Conservation (phyloP, 768 basidiomycete genomes). For the Pulveroboletus sp. region DNA sequence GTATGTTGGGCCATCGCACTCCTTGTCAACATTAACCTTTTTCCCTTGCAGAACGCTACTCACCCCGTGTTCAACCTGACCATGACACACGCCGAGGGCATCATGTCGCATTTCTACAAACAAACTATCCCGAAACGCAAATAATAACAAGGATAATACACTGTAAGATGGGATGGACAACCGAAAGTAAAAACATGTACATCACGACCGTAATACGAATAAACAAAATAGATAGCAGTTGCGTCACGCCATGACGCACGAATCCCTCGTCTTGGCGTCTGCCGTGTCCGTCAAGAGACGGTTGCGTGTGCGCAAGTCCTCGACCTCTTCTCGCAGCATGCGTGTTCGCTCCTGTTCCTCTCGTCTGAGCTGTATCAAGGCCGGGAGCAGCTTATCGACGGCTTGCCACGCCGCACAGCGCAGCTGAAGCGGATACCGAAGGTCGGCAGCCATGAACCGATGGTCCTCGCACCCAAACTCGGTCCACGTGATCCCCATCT, state of each 20-base stretch:
- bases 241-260: conserved; percentile 32
- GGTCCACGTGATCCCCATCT: conserved; percentile 50
- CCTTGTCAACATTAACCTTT: not conserved
- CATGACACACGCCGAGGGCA: conserved; percentile 57
- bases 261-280: conserved; percentile 18
- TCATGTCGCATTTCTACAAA: conserved; percentile 74
- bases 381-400: conserved; percentile 41
- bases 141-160: not conserved
- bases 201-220: not conserved
- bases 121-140: conserved; percentile 46
- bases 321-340: conserved; percentile 43
- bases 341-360: conserved; percentile 42
- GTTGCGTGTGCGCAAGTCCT: conserved; percentile 48
- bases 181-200: not conserved
- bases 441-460: conserved; percentile 6
- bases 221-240: not conserved
- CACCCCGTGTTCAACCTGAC: conserved; percentile 80
- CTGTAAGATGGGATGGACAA: not conserved
- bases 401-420: conserved; percentile 42
- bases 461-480: conserved; percentile 15
- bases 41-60: conserved; percentile 64
- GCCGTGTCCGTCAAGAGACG: conserved; percentile 40
- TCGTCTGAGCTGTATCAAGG: conserved; percentile 40
- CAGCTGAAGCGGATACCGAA: conserved; percentile 6
- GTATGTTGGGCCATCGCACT: conserved; percentile 40